phyloP scores from a whole-genome alignment of 257 asterid species.

The Gentiana straminea region DNA sequence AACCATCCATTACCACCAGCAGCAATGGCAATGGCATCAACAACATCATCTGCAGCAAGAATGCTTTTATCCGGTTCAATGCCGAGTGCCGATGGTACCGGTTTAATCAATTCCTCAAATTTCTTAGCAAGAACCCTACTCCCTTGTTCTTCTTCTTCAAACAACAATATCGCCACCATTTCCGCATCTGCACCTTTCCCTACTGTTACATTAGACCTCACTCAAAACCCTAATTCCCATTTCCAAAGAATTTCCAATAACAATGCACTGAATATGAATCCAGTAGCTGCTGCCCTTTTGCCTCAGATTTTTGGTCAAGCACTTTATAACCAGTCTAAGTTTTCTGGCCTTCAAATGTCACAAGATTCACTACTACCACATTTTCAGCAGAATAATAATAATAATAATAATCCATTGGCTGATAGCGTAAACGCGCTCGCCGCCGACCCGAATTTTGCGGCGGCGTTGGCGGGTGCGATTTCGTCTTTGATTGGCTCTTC shows the following conservation, averaged over 20 bases:
- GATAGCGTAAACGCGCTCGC: conserved; percentile 27
- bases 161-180: conserved; percentile 19
- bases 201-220: conserved; percentile 36
- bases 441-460: conserved; percentile 29
- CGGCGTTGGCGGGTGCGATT: conserved; percentile 29
- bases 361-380: conserved; percentile 5
- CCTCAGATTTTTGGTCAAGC: neutral
- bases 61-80: conserved; percentile 32
- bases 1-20: conserved; percentile 44
- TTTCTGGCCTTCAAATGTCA: conserved; percentile 6
- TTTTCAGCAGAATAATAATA: conserved; percentile 15
- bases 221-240: conserved; percentile 1
- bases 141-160: conserved; percentile 6
- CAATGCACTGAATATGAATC: conserved; percentile 6
- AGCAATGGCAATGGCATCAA: conserved; percentile 39
- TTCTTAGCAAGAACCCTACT: conserved; percentile 6
- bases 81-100: conserved; percentile 18
- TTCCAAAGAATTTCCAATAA: neutral
- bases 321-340: conserved; percentile 4
- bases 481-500: conserved; percentile 22
- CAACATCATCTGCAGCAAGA: conserved; percentile 35
- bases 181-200: conserved; percentile 50
- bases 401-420: conserved; percentile 7
- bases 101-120: conserved; percentile 4
- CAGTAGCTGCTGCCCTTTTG: conserved; percentile 3